Base-by-base conservation (phyloP, 1,284 basidiomycete genomes). In the Marasmius fiardii region DNA sequence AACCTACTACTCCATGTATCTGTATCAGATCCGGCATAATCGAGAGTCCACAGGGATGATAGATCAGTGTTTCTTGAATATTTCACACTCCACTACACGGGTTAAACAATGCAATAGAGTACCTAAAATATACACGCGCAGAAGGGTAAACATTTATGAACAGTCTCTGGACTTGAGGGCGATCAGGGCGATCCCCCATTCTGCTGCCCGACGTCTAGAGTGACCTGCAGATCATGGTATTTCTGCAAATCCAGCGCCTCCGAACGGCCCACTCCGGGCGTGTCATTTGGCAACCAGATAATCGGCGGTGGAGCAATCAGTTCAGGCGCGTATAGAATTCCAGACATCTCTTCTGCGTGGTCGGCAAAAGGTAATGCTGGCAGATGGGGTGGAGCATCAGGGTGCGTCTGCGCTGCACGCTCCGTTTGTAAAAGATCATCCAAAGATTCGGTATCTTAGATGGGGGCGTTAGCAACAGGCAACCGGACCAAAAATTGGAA, bases 221-320 rank as follows among this genome's bases (percentile, higher is more conserved):
- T 83, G 48, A 83, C 84, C 43, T 73, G 74, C 57, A 90, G 69
- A 57, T 81, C 77, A 63, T 90, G 88, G 65, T 88, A 89, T 61
- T 80, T 82, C 64, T 85, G 78, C 58, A 90, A 71, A 68, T 90
- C 88, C 51, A 79, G 74, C 37, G 87, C 87, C 67, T 90, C 88
- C 10, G 85, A 82, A 43, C 78, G 76, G 10, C 85, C 87, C 23
- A 91, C 82, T 18, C 87, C 87, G 18, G 83, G 81, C 2, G 76
- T 73, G 65, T 92, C 90, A 65, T 87, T 83, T 0, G 88, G 87
- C 7, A 93, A 75, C 90, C 90, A 93, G 48, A 93, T 88, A 51
- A 86, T 82, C 0, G 90, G 90, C 7, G 79, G 72, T 8, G 88
- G 87, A 4, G 86, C 86, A 56, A 90, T 79, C 39, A 93, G 75